A percentile compares a stretch with the other conserved stretches of the same genome.
Conservation (phyloP, 805 yeast genomes). For the Ogataea paraovalis region DNA sequence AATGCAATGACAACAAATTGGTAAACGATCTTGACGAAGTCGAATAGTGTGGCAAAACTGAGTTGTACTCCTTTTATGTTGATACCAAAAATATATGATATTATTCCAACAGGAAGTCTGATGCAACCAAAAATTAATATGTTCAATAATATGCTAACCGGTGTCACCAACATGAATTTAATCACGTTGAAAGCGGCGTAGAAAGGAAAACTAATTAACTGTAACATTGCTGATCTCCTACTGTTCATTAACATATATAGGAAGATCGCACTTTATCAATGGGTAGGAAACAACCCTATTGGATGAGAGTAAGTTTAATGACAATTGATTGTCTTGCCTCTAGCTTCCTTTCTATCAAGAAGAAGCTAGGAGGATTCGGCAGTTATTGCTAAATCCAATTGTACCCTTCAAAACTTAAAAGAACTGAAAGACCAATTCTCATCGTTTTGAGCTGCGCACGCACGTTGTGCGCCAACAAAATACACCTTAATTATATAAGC, state of each 20-base stretch:
- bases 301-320: too few species aligned
- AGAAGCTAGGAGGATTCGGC: too few species aligned
- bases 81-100: conserved; percentile 10
- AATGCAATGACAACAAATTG: conserved; percentile 22
- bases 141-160: conserved; percentile 4
- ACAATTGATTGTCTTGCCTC: too few species aligned
- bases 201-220: conserved; percentile 2
- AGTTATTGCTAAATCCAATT: too few species aligned
- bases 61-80: conserved; percentile 3
- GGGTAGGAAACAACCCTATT: not conserved
- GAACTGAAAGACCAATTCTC: too few species aligned
- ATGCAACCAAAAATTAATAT: conserved; percentile 9
- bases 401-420: too few species aligned
- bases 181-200: conserved; percentile 1
- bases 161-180: conserved; percentile 6
- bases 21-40: conserved; percentile 17
- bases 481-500: too few species aligned
- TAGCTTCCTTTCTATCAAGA: too few species aligned
- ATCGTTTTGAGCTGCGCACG: too few species aligned
- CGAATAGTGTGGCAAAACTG: conserved; percentile 8
- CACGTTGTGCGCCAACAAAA: too few species aligned
- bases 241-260: not conserved
- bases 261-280: not conserved
- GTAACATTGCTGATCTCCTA: not conserved
- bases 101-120: conserved; percentile 4